phyloP scores from a whole-genome alignment of 441 rosid species.

The Theobroma grandiflorum region DNA sequence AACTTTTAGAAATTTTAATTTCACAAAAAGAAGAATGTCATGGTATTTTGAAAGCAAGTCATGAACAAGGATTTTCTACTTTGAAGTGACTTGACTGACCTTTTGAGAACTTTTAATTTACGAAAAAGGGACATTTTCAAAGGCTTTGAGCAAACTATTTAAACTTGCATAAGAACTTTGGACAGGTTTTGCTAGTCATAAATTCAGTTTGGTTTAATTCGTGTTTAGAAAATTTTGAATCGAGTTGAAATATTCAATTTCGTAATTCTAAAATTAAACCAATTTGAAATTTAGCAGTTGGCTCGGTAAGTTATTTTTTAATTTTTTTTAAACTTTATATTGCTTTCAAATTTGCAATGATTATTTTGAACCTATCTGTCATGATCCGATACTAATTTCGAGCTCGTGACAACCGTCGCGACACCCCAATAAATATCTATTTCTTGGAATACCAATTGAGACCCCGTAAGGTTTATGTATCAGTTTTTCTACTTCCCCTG shows the following conservation, averaged over 20 bases:
- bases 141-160: not conserved
- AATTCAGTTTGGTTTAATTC: not conserved
- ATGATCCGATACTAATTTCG: no score
- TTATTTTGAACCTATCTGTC: not conserved
- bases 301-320: not conserved
- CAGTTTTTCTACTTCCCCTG: no score
- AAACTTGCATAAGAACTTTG: not conserved
- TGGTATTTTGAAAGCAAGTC: not conserved
- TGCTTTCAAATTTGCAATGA: constrained; percentile 7
- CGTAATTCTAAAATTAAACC: not conserved
- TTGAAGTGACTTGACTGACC: not conserved
- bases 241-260: not conserved
- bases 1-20: no score
- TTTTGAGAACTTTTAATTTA: constrained; percentile 17
- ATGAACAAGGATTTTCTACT: constrained; percentile 3
- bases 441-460: no score
- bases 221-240: not conserved
- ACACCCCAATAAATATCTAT: no score
- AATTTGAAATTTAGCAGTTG: constrained; percentile 2
- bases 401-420: no score
- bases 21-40: no score
- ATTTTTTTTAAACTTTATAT: not conserved
- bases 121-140: not conserved
- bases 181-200: not conserved
- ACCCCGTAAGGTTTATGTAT: no score